These are phyloP conservation scores for Aquilaria yunnanensis DNA, from an alignment of 345 rosid genomes.

Conservation along the genomic window DNA sequence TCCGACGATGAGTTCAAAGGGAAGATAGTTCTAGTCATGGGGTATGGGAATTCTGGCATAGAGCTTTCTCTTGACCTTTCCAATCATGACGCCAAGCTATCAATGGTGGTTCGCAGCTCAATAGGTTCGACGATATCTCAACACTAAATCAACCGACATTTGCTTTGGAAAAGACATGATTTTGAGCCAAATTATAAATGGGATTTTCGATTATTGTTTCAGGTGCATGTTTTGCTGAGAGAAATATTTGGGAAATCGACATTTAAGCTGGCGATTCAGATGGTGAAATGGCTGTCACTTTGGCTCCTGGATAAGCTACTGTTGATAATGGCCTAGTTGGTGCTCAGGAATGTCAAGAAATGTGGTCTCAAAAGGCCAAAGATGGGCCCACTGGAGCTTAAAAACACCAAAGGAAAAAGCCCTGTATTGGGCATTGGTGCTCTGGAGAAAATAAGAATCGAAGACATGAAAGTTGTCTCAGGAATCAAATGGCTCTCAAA, in stretches of 20 bases:
- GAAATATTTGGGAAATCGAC: conserved; percentile 60
- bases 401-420: conserved; percentile 56
- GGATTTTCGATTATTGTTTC: background rate
- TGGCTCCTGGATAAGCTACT: conserved; percentile 72
- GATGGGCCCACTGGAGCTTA: conserved; percentile 63
- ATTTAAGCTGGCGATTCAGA: conserved; percentile 43
- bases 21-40: conserved; percentile 44
- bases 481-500: conserved; percentile 52
- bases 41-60: conserved; percentile 62
- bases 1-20: conserved; percentile 30
- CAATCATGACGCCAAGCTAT: conserved; percentile 39
- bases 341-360: conserved; percentile 49
- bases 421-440: conserved; percentile 86
- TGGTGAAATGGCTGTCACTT: conserved; percentile 68
- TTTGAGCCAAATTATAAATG: conserved; percentile 3
- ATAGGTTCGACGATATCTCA: conserved; percentile 26
- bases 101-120: conserved; percentile 39
- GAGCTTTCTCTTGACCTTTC: conserved; percentile 48
- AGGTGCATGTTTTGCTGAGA: conserved; percentile 67
- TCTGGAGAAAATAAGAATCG: conserved; percentile 55
- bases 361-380: conserved; percentile 63
- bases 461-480: conserved; percentile 63
- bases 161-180: background rate
- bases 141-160: conserved; percentile 17
- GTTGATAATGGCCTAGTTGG: conserved; percentile 42